Conservation (phyloP, 495 filamentous ascomycete genomes). For the Niebla homalea region DNA sequence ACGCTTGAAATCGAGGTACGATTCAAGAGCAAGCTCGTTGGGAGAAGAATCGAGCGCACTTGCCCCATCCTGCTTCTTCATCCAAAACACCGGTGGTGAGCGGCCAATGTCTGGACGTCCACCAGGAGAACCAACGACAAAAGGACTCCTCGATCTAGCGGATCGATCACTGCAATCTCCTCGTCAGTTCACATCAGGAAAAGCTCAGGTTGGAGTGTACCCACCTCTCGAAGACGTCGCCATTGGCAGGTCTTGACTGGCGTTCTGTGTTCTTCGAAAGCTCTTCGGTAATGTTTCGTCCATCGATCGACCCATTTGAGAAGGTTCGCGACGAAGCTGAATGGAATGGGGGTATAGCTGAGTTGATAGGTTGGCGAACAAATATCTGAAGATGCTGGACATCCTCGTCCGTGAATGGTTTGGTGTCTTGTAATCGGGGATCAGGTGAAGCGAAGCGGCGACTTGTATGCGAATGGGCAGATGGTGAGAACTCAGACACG, state of each 20-base stretch:
- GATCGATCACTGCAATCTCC: conserved; percentile 4
- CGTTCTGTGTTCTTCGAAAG: conserved; percentile 18
- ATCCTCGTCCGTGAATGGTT: conserved; percentile 40
- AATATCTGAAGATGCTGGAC: conserved; percentile 38
- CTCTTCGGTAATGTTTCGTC: conserved; percentile 28
- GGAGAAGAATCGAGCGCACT: conserved; percentile 24
- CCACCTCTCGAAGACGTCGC: conserved; percentile 23
- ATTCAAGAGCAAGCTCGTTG: conserved; percentile 34
- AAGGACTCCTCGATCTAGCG: conserved; percentile 16
- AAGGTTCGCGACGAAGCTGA: conserved; percentile 33
- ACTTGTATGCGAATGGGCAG: conserved; percentile 19
- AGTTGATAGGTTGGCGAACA: conserved; percentile 26
- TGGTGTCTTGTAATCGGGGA: conserved; percentile 12
- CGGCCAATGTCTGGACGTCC: conserved; percentile 7
- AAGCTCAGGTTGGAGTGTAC: not conserved
- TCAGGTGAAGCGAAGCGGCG: conserved; percentile 10
- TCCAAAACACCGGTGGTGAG: conserved; percentile 28
- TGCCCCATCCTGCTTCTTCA: conserved; percentile 31
- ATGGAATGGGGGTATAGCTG: conserved; percentile 22
- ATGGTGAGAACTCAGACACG: conserved; percentile 66
- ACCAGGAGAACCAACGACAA: conserved; percentile 7
- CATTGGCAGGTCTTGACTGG: conserved; percentile 14
- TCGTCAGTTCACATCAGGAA: not conserved
- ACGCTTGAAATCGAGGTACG: conserved; percentile 40
- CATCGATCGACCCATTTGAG: conserved; percentile 43